A percentile compares a stretch with the other conserved stretches of the same genome.
Evolutionary conservation across 192 early-diverging fungal species (phyloP).

Genomic region (Gaertneriomyces semiglobifer): DNA sequence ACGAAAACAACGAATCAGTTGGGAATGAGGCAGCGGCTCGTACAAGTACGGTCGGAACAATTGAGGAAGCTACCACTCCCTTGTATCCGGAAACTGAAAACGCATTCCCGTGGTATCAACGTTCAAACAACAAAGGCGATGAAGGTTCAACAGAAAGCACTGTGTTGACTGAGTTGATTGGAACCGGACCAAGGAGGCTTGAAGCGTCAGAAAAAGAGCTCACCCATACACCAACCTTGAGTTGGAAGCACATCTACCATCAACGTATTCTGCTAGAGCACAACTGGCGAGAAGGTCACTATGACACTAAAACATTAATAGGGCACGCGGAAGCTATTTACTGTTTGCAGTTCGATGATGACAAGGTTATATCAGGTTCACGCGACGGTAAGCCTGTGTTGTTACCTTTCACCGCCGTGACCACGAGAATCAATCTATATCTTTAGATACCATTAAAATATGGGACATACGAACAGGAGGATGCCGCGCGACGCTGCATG

Average conservation of each 20-base stretch:
- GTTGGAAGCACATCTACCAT: slow-evolving; percentile 73
- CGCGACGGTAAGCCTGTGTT: slow-evolving; percentile 37
- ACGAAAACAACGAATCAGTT: no score
- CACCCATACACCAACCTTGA: background rate
- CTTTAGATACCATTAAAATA: slow-evolving; percentile 55
- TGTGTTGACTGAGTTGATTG: no score
- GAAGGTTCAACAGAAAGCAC: no score
- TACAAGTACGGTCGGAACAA: no score
- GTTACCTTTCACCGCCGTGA: background rate
- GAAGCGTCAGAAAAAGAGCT: no score
- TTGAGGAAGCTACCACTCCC: no score
- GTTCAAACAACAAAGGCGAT: no score
- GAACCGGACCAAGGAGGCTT: no score
- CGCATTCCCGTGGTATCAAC: no score
- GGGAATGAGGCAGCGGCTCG: no score
- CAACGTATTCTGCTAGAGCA: slow-evolving; percentile 60
- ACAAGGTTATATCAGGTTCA: slow-evolving; percentile 76
- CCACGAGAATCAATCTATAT: background rate
- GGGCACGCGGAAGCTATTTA: slow-evolving; percentile 86
- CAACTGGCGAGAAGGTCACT: slow-evolving; percentile 72
- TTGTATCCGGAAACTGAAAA: no score
- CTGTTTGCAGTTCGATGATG: slow-evolving; percentile 71
- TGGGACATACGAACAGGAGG: slow-evolving; percentile 67
- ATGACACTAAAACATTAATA: slow-evolving; percentile 51
- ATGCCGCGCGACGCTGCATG: slow-evolving; percentile 57